A percentile compares a stretch with the other conserved stretches of the same genome.
These are phyloP conservation scores for Stephanodiscus minutulus DNA, from an alignment of 108 stramenopile species.

Conservation along the genomic window DNA sequence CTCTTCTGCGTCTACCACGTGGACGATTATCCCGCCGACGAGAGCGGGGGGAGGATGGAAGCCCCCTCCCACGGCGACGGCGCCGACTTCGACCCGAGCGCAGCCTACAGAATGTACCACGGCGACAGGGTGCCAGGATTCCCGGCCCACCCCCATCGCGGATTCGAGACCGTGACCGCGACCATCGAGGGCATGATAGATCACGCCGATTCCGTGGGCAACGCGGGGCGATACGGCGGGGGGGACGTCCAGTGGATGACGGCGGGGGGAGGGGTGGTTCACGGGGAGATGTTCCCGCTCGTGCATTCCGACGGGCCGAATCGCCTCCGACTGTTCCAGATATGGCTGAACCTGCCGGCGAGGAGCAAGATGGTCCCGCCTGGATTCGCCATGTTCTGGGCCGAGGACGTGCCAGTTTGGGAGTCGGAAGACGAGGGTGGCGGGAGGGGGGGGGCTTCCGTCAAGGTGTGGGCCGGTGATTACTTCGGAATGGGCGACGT, in stretches of 20 bases:
- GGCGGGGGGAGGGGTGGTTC: constrained; percentile 81
- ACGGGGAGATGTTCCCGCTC: constrained; percentile 79
- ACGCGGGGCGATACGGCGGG: constrained; percentile 66
- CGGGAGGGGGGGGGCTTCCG: constrained; percentile 40
- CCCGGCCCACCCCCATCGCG: constrained; percentile 83
- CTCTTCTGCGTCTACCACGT: constrained; percentile 87
- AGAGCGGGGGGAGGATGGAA: constrained; percentile 53
- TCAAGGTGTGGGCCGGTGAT: constrained; percentile 64
- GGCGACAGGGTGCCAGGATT: constrained; percentile 61
- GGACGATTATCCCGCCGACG: constrained; percentile 68
- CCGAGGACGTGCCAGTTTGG: constrained; percentile 57
- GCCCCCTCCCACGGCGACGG: constrained; percentile 56
- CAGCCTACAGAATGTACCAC: constrained; percentile 74
- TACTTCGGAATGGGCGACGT: constrained; percentile 36
- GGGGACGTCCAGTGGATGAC: constrained; percentile 94
- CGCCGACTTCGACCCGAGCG: constrained; percentile 55
- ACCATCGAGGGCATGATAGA: constrained; percentile 76
- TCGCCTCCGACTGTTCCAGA: constrained; percentile 61
- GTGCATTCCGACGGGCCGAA: constrained; percentile 45
- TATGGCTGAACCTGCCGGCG: constrained; percentile 86
- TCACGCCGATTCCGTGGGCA: constrained; percentile 78
- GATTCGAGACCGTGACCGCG: constrained; percentile 89
- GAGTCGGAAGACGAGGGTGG: background rate
- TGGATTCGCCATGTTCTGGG: constrained; percentile 82
- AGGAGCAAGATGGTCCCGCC: constrained; percentile 79